Evolutionary conservation across 768 basidiomycete genomes (phyloP).

Genomic region (Macrolepiota dolichaula): DNA sequence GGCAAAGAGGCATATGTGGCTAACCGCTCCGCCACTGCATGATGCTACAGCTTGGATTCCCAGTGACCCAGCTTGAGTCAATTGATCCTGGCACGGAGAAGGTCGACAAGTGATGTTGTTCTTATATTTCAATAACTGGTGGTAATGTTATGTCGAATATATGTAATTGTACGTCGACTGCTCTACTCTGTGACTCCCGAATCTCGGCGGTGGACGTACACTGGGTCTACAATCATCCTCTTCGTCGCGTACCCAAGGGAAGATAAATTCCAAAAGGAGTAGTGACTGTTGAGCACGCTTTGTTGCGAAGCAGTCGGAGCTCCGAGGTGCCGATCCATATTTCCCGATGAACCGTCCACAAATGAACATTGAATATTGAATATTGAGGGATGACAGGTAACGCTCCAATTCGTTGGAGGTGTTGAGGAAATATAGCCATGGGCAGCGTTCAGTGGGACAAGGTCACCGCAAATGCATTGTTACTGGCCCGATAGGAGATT

Average conservation of each 20-base stretch:
- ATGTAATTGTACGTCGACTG: too few relatives aligned
- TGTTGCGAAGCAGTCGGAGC: background rate
- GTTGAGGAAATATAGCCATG: background rate
- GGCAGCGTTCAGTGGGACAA: background rate
- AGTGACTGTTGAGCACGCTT: background rate
- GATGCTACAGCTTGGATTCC: constrained; percentile 1
- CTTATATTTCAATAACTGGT: too few relatives aligned
- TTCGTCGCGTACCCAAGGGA: background rate
- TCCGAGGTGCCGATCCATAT: background rate
- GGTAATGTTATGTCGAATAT: too few relatives aligned
- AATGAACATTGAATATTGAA: too few relatives aligned
- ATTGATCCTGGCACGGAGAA: too few relatives aligned
- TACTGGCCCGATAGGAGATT: background rate
- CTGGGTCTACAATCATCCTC: too few relatives aligned
- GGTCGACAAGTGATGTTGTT: too few relatives aligned
- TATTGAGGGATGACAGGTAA: background rate
- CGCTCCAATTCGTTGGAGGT: background rate
- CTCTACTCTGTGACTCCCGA: too few relatives aligned
- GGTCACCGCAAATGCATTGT: background rate
- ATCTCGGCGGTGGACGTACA: too few relatives aligned
- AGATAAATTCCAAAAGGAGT: background rate
- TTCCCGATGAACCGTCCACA: too few relatives aligned
- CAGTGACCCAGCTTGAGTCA: constrained; percentile 1
- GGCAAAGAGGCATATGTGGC: constrained; percentile 68
- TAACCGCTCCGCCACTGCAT: constrained; percentile 18